phyloP scores from a whole-genome alignment of 805 yeast genomes.

The Kodamaea laetipori region DNA sequence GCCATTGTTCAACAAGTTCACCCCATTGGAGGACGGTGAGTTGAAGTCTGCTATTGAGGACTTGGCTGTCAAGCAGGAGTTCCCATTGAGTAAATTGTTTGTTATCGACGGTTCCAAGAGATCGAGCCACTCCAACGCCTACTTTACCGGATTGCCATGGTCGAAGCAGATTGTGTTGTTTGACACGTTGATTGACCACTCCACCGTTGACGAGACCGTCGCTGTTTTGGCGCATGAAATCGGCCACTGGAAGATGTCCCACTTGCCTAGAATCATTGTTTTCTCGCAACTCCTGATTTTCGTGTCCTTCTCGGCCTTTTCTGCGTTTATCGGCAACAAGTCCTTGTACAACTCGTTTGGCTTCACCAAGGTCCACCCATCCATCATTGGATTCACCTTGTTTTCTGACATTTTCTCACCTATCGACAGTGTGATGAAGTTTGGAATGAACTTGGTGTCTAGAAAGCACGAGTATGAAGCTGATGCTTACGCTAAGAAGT shows the following conservation, averaged over 20 bases:
- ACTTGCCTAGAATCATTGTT: slow-evolving; percentile 73
- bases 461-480: slow-evolving; percentile 95
- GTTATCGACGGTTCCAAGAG: slow-evolving; percentile 97
- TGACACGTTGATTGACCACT: slow-evolving; percentile 85
- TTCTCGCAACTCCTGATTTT: slow-evolving; percentile 67
- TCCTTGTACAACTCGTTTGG: slow-evolving; percentile 83
- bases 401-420: slow-evolving; percentile 82
- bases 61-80: slow-evolving; percentile 70
- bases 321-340: slow-evolving; percentile 75
- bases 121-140: slow-evolving; percentile 95
- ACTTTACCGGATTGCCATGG: slow-evolving; percentile 96
- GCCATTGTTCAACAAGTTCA: slow-evolving; percentile 89
- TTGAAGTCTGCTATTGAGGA: slow-evolving; percentile 78
- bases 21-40: slow-evolving; percentile 89
- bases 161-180: slow-evolving; percentile 91
- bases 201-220: slow-evolving; percentile 75
- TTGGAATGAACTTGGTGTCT: slow-evolving; percentile 66
- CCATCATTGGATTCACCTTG: slow-evolving; percentile 76
- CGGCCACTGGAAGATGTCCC: slow-evolving; percentile 96
- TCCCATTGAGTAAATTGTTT: slow-evolving; percentile 83
- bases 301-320: slow-evolving; percentile 68
- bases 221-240: slow-evolving; percentile 98
- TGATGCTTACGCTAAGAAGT: slow-evolving; percentile 76
- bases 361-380: slow-evolving; percentile 64
- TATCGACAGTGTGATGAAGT: slow-evolving; percentile 65